Conservation (phyloP, 2,329 filamentous ascomycete species). For the Tolypocladium amazonense region DNA sequence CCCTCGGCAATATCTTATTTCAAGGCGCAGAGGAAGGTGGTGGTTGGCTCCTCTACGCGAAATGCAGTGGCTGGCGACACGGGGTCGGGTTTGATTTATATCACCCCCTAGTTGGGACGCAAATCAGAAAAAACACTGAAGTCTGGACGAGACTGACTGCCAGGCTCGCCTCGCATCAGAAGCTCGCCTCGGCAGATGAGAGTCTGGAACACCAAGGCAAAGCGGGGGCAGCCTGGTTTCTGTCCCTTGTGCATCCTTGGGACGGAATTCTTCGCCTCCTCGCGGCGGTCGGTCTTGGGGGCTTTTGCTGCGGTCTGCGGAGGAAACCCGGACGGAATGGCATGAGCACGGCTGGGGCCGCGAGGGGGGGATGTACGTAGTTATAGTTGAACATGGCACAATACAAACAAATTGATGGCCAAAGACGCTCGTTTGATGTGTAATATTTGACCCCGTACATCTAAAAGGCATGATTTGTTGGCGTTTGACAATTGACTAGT, state of each 20-base stretch:
- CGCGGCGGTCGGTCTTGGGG: neutral
- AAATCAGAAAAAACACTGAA: neutral
- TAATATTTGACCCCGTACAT: neutral
- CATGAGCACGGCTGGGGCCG: neutral
- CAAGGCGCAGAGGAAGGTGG: neutral
- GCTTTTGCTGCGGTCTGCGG: neutral
- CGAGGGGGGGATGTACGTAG: conserved; percentile 6
- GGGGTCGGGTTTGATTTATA: neutral
- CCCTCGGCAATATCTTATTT: neutral
- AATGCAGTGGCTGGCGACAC: neutral
- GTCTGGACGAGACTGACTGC: neutral
- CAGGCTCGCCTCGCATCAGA: neutral
- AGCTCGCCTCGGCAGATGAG: neutral
- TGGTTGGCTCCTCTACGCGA: neutral
- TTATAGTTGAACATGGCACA: conserved; percentile 21
- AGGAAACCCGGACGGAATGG: neutral
- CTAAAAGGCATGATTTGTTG: neutral
- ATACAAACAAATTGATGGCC: conserved; percentile 13
- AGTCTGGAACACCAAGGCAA: neutral
- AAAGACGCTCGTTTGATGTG: neutral
- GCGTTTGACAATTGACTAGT: neutral
- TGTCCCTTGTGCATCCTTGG: neutral
- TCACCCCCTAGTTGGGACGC: neutral
- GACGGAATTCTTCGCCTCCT: neutral
- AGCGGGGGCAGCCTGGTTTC: no score